Base-by-base conservation (phyloP, 257 asterid species). In the Nyctanthes arbortristis region DNA sequence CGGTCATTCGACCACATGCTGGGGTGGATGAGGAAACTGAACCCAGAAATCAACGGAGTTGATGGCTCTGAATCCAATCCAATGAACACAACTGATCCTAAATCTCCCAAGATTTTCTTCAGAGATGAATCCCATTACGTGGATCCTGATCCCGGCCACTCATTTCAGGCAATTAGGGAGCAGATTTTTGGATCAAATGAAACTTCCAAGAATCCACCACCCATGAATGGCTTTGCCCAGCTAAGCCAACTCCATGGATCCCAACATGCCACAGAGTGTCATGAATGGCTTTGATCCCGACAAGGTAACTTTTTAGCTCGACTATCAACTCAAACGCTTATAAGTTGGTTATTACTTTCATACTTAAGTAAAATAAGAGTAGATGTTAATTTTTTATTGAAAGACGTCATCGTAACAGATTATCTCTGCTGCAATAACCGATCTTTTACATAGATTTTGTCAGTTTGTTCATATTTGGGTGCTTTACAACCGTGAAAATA, bases 1-100 rank as follows among this genome's bases (percentile, higher is more conserved):
- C 85, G 97, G 7, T 93, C 98, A n/a, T 93, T 93, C 81, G 98
- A 93, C 80, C 98, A 93, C 75, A 88, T 93, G 96, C 63, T 93
- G 11, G 98, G 97, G 0, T 93, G 98, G 98, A 87, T 93, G 97
- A 93, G 90, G 84, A 88, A 85, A 39, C 82, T 88, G 43, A 88
- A 90, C 66, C 96, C 88, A 0, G 83, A 87, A 5, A 93, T 93
- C 67, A 78, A 93, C 0, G 98, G 98, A 0, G 96, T 90, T 0
- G 86, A 84, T 11, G 98, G 98, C 0, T 82, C 98, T 0, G 84
- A 93, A 22, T 88, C 81, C 63, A 93, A 90, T 63, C 82, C 70
- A 2, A 16, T 85, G 22, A 80, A 84, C 61, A 68, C 91, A 0
- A 52, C 76, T 2, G 88, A 86, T 72, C 88, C 90, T 20, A 81